phyloP scores from a whole-genome alignment of 805 yeast genomes.

The Metschnikowia borealis region DNA sequence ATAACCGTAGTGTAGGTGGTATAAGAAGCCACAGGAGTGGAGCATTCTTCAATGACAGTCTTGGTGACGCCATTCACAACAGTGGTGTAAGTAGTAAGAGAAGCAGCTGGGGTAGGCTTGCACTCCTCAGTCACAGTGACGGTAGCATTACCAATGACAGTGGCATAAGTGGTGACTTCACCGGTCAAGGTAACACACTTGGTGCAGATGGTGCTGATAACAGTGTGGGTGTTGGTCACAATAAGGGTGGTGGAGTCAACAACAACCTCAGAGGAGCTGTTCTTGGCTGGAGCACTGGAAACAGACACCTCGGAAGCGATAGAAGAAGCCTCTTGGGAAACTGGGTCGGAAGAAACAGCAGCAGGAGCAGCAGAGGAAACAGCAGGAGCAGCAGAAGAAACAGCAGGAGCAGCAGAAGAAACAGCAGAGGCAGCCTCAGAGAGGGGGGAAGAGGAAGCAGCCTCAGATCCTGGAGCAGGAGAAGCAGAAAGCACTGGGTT shows the following conservation, averaged over 20 bases:
- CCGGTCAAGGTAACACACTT: constrained; percentile 12
- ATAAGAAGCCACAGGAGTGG: not conserved
- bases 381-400: not conserved
- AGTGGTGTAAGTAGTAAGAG: constrained; percentile 11
- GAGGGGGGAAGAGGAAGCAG: too few species aligned
- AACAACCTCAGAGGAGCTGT: not conserved
- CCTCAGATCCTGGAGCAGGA: not conserved
- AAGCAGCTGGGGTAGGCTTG: not conserved
- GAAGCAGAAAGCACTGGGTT: not conserved
- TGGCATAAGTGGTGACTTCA: constrained; percentile 10
- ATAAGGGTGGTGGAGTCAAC: constrained; percentile 8
- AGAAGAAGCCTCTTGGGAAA: not conserved
- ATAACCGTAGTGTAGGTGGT: constrained; percentile 10
- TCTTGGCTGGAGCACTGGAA: not conserved
- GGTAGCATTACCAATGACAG: constrained; percentile 8
- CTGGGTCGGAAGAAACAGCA: not conserved
- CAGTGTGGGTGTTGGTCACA: constrained; percentile 9
- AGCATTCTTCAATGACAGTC: constrained; percentile 6
- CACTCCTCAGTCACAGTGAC: constrained; percentile 11
- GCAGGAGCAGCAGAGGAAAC: not conserved
- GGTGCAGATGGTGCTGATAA: constrained; percentile 12
- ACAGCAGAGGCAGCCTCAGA: not conserved
- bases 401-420: not conserved
- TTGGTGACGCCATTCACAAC: constrained; percentile 5
- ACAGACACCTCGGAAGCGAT: not conserved